Evolutionary conservation across 2,329 filamentous ascomycete genomes (phyloP).

Genomic region (Annulohypoxylon truncatum): DNA sequence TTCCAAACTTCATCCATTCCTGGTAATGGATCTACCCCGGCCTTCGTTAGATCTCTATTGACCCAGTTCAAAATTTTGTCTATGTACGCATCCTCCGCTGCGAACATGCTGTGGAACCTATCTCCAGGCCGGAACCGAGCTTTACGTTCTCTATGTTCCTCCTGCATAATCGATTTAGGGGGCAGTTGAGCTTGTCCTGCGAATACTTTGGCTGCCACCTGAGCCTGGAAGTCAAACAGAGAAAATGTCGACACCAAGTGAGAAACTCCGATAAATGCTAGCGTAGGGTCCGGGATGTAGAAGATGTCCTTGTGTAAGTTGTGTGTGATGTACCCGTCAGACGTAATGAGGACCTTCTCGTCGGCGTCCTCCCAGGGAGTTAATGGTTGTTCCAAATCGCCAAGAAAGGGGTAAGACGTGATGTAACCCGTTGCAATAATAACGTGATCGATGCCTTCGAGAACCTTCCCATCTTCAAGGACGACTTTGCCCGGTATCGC

Average conservation of each 20-base stretch:
- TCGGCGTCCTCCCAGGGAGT: slow-evolving; percentile 59
- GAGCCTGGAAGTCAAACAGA: slow-evolving; percentile 76
- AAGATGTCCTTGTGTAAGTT: slow-evolving; percentile 79
- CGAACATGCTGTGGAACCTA: slow-evolving; percentile 54
- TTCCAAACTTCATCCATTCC: slow-evolving; percentile 52
- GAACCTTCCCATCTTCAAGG: slow-evolving; percentile 62
- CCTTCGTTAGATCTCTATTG: slow-evolving; percentile 40
- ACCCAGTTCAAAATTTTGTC: slow-evolving; percentile 48
- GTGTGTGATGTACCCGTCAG: slow-evolving; percentile 71
- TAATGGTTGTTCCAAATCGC: slow-evolving; percentile 58
- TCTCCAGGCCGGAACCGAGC: slow-evolving; percentile 49
- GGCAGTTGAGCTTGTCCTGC: slow-evolving; percentile 64
- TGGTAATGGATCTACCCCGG: slow-evolving; percentile 45
- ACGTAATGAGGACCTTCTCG: slow-evolving; percentile 67
- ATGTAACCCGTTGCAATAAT: slow-evolving; percentile 77
- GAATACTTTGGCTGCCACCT: slow-evolving; percentile 68
- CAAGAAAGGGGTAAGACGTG: slow-evolving; percentile 73
- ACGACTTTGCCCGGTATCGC: slow-evolving; percentile 62
- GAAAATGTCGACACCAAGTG: slow-evolving; percentile 76
- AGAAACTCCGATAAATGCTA: slow-evolving; percentile 73
- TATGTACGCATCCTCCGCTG: slow-evolving; percentile 50
- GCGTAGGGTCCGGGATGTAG: slow-evolving; percentile 73
- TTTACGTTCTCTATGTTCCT: slow-evolving; percentile 50
- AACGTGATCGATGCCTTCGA: slow-evolving; percentile 69
- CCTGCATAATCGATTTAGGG: slow-evolving; percentile 52